Evolutionary conservation across 2,329 filamentous ascomycete species (phyloP).

Genomic region (Cryphonectria nitschkei): DNA sequence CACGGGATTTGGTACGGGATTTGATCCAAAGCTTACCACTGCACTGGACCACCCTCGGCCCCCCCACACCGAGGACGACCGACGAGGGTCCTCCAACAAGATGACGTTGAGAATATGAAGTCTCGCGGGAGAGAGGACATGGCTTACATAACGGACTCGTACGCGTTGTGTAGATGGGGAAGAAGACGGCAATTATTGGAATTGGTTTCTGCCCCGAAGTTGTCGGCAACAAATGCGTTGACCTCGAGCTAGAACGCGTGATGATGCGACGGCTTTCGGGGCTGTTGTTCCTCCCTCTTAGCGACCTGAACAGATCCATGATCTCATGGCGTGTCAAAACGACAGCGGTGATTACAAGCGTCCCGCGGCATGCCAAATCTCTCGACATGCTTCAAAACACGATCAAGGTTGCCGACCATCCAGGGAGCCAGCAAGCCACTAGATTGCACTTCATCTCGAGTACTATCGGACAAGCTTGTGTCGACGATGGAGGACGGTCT

Average conservation of each 20-base stretch:
- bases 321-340: background rate
- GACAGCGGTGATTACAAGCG: background rate
- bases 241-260: background rate
- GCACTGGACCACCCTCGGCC: background rate
- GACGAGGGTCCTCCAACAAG: conserved; percentile 1
- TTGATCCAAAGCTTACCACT: conserved; percentile 23
- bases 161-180: background rate
- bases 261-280: background rate
- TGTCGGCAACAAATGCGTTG: background rate
- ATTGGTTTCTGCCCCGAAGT: background rate
- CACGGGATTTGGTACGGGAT: conserved; percentile 26
- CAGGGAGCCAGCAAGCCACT: background rate
- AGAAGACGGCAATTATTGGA: background rate
- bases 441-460: conserved; percentile 3
- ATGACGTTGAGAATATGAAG: background rate
- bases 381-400: background rate
- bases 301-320: background rate
- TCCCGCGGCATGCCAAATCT: background rate
- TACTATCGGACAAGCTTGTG: background rate
- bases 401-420: background rate
- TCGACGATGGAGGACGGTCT: background rate
- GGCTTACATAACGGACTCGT: background rate
- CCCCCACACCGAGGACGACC: conserved; percentile 10
- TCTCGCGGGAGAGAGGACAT: background rate
- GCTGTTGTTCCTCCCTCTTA: background rate